Base-by-base conservation (phyloP, 352 stramenopile genomes). In the Pilasporangium apinafurcum region DNA sequence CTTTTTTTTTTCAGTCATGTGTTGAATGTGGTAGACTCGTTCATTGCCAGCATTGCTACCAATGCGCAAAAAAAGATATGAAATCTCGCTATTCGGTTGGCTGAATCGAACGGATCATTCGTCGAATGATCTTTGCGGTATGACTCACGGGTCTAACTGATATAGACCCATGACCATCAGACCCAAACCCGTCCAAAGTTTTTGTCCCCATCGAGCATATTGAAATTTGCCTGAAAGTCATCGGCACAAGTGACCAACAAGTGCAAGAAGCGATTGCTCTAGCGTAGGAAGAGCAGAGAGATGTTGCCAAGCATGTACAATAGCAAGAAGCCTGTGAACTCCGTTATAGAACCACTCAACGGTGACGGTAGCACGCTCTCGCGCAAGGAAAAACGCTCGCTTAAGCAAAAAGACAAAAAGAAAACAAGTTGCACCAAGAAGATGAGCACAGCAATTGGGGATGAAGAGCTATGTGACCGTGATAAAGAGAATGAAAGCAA, bases 221-320 rank as follows among this genome's bases (percentile, higher is more conserved):
- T n/a, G n/a, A n/a, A n/a, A n/a, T n/a, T n/a, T n/a, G n/a, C n/a
- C n/a, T n/a, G n/a, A n/a, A n/a, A n/a, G n/a, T n/a, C n/a, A n/a
- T n/a, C n/a, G n/a, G n/a, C n/a, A n/a, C n/a, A n/a, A n/a, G n/a
- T n/a, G n/a, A n/a, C n/a, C n/a, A n/a, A n/a, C n/a, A n/a, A n/a
- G n/a, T n/a, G n/a, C n/a, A n/a, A n/a, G n/a, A n/a, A n/a, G n/a
- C n/a, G n/a, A n/a, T n/a, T n/a, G n/a, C n/a, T n/a, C n/a, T n/a
- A n/a, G n/a, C n/a, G n/a, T n/a, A n/a, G n/a, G n/a, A 44, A 30
- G 24, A 20, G 37, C 22, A 29, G 10, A 37, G 37, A 3, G 16
- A 77, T 77, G 65, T 27, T 77, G 30, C 65, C 65, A 17, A 43
- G 35, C 5, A 79, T 72, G 62, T 63, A 69, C 43, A 48, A 61